Evolutionary conservation across 2,329 filamentous ascomycete species (phyloP).

Genomic region (Fusarium ambrosium): DNA sequence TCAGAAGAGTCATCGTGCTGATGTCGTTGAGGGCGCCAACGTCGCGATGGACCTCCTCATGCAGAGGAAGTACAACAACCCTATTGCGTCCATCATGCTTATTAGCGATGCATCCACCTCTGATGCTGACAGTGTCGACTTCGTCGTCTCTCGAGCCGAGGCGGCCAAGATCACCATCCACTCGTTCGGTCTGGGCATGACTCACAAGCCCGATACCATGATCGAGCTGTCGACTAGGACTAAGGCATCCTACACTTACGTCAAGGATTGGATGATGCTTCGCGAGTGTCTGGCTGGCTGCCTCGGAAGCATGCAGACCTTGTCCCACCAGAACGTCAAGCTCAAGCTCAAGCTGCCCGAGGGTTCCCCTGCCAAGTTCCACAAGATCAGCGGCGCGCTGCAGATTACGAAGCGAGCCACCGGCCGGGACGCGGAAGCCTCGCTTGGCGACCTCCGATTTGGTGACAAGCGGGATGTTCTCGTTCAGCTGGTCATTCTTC

Average conservation of each 20-base stretch:
- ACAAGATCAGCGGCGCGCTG: conserved; percentile 96
- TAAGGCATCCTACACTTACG: conserved; percentile 97
- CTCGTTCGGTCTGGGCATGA: conserved; percentile 95
- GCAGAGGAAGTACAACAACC: conserved; percentile 96
- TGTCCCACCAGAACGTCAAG: conserved; percentile 98
- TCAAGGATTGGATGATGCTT: conserved; percentile 99
- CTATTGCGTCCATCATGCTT: conserved; percentile 92
- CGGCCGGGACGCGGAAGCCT: conserved; percentile 92
- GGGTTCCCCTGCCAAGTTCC: conserved; percentile 96
- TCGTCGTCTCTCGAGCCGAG: conserved; percentile 95
- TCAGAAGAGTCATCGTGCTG: conserved; percentile 95
- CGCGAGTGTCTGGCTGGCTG: conserved; percentile 96
- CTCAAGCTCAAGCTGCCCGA: conserved; percentile 94
- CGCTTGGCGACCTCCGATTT: conserved; percentile 91
- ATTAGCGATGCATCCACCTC: conserved; percentile 98
- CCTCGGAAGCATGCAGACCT: conserved; percentile 89
- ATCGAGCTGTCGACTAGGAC: conserved; percentile 95
- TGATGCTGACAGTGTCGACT: conserved; percentile 95
- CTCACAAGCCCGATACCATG: conserved; percentile 98
- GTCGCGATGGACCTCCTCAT: conserved; percentile 98
- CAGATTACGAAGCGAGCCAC: conserved; percentile 97
- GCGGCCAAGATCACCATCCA: conserved; percentile 98
- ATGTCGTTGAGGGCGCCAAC: conserved; percentile 97
- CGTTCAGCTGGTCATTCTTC: conserved; percentile 91
- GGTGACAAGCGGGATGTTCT: conserved; percentile 95